Evolutionary conservation across 441 rosid genomes (phyloP).

Genomic region (Eruca vesicaria): DNA sequence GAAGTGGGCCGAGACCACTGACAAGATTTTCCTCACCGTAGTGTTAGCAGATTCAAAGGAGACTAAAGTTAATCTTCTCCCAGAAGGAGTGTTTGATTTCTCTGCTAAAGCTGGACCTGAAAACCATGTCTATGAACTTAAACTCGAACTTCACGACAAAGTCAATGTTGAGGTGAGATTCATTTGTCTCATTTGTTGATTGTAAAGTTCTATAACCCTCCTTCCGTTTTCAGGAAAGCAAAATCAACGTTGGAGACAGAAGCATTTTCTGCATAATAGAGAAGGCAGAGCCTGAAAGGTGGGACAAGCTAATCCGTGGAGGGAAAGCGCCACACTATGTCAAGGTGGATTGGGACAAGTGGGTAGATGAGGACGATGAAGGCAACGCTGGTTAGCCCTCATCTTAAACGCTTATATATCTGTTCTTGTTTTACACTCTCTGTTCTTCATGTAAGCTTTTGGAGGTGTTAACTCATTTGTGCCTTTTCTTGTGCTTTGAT

Average conservation of each 20-base stretch:
- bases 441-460: not conserved
- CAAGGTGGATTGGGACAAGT: conserved; percentile 89
- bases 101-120: conserved; percentile 69
- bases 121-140: conserved; percentile 52
- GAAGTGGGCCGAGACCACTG: not conserved
- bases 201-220: not conserved
- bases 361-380: conserved; percentile 92
- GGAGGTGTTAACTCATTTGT: not conserved
- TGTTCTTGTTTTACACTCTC: not conserved
- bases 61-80: not conserved
- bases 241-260: conserved; percentile 65
- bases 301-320: conserved; percentile 65
- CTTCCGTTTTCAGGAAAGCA: conserved; percentile 56
- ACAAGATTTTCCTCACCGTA: not conserved
- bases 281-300: conserved; percentile 73
- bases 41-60: not conserved
- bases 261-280: conserved; percentile 68
- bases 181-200: not conserved
- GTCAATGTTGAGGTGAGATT: conserved; percentile 70
- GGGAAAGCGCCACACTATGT: conserved; percentile 70
- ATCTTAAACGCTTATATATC: not conserved
- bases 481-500: not conserved
- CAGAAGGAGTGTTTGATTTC: conserved; percentile 58
- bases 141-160: conserved; percentile 70
- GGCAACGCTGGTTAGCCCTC: conserved; percentile 24